Evolutionary conservation across 2,329 filamentous ascomycete genomes (phyloP).

Genomic region (Arthrinium phaeospermum): DNA sequence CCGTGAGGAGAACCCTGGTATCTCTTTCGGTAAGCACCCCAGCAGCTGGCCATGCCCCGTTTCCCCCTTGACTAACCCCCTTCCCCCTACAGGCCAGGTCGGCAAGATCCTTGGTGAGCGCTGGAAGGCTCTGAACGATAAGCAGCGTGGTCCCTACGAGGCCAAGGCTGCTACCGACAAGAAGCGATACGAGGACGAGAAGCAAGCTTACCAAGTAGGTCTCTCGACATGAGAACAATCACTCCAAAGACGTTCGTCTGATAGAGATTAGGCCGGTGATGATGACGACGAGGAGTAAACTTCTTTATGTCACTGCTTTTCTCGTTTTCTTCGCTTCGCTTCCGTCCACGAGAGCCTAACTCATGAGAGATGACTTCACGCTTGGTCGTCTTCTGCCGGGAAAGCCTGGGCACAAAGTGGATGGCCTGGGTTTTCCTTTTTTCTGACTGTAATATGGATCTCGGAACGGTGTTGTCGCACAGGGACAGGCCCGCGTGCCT

Average conservation of each 20-base stretch:
- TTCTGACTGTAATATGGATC: slow-evolving; percentile 27
- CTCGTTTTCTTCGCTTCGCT: slow-evolving; percentile 30
- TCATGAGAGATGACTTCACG: slow-evolving; percentile 20
- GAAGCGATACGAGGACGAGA: slow-evolving; percentile 99
- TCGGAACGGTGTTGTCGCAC: slow-evolving; percentile 24
- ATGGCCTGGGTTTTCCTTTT: slow-evolving; percentile 20
- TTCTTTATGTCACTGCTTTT: slow-evolving; percentile 5
- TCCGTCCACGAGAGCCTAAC: slow-evolving; percentile 26
- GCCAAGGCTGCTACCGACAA: slow-evolving; percentile 96
- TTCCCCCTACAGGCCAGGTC: slow-evolving; percentile 72
- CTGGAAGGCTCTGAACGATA: slow-evolving; percentile 96
- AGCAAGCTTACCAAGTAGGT: slow-evolving; percentile 77
- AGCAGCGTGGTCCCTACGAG: slow-evolving; percentile 93
- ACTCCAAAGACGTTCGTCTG: slow-evolving; percentile 32
- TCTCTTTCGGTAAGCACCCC: slow-evolving; percentile 82
- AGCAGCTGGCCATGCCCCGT: background rate
- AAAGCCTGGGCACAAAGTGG: slow-evolving; percentile 2
- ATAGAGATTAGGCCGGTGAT: slow-evolving; percentile 51
- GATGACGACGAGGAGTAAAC: slow-evolving; percentile 50
- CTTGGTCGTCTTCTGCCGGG: slow-evolving; percentile 2
- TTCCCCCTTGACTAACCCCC: background rate
- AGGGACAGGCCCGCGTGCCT: slow-evolving; percentile 16
- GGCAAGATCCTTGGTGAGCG: slow-evolving; percentile 97
- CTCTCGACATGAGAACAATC: slow-evolving; percentile 1
- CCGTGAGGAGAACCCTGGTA: slow-evolving; percentile 96